A percentile compares a stretch with the other conserved stretches of the same genome.
These are phyloP conservation scores for Aphanomyces euteiches DNA, from an alignment of 352 stramenopile genomes.

Conservation along the genomic window DNA sequence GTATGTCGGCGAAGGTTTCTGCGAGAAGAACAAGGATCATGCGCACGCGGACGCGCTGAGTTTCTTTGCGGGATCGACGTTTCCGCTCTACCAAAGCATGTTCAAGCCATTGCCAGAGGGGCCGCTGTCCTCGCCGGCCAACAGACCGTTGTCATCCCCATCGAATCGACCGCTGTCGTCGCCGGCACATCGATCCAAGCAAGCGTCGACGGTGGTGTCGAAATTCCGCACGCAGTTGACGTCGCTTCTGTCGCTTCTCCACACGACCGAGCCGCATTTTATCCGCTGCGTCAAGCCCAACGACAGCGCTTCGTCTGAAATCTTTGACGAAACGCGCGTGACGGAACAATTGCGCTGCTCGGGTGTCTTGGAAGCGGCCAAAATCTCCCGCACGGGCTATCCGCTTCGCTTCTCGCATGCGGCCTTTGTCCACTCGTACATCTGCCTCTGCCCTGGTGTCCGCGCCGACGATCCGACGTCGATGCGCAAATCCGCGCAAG, in stretches of 20 bases:
- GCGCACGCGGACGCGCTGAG: not conserved
- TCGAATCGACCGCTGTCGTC: too few relatives aligned
- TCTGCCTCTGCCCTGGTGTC: not conserved
- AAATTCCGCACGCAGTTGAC: conserved; percentile 94
- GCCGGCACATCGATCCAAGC: not conserved
- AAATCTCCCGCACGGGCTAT: conserved; percentile 86
- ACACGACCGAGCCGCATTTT: conserved; percentile 92
- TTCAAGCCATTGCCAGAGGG: not conserved
- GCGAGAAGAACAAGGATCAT: conserved; percentile 19
- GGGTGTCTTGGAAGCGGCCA: conserved; percentile 84
- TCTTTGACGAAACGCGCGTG: conserved; percentile 65
- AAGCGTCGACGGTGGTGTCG: conserved; percentile 30
- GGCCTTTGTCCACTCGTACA: conserved; percentile 83
- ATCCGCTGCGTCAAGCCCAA: conserved; percentile 90
- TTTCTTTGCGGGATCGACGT: not conserved
- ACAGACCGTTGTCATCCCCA: not conserved
- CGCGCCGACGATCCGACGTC: not conserved
- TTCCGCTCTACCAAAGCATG: not conserved
- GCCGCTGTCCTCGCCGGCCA: not conserved
- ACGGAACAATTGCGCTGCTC: conserved; percentile 83
- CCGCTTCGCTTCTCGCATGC: conserved; percentile 94
- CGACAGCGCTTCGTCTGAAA: conserved; percentile 50
- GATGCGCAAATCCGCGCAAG: conserved; percentile 8
- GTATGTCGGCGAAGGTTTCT: conserved; percentile 12
- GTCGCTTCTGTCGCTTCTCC: conserved; percentile 91